phyloP scores from a whole-genome alignment of 2,329 filamentous ascomycete species.

The Alternaria alternata region DNA sequence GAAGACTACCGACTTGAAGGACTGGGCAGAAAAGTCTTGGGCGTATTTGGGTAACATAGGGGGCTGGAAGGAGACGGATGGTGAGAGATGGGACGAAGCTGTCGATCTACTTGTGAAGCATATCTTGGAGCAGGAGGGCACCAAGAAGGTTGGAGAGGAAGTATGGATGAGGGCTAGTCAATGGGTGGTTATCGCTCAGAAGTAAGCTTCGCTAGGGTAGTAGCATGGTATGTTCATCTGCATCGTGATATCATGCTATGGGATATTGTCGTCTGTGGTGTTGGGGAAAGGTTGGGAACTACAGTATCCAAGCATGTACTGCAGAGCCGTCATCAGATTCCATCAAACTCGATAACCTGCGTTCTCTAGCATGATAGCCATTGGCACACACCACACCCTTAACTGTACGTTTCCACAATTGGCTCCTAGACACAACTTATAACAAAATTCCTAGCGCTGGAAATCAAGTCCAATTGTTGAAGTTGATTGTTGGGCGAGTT shows the following conservation, averaged over 20 bases:
- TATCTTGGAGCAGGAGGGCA: constrained; percentile 27
- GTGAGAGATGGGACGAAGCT: constrained; percentile 40
- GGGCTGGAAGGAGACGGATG: constrained; percentile 36
- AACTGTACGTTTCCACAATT: neutral
- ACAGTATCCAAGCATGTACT: neutral
- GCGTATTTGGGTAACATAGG: constrained; percentile 40
- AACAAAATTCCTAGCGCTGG: no score
- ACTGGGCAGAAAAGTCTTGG: constrained; percentile 41
- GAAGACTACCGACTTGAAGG: constrained; percentile 25
- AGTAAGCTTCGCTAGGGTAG: constrained; percentile 13
- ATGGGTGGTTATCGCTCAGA: constrained; percentile 40
- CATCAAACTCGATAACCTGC: neutral
- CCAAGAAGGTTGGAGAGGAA: constrained; percentile 32
- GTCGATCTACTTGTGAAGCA: constrained; percentile 32
- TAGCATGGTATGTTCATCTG: neutral
- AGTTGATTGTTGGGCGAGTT: neutral
- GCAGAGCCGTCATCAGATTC: neutral
- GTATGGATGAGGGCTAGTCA: constrained; percentile 41
- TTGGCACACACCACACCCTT: no score
- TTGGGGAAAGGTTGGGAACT: neutral
- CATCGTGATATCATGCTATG: neutral
- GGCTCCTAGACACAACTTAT: neutral
- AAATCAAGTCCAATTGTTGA: no score
- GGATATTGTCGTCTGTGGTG: neutral
- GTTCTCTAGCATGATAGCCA: neutral